These are phyloP conservation scores for Komagataella kurtzmanii DNA, from an alignment of 805 yeast species.

Conservation along the genomic window DNA sequence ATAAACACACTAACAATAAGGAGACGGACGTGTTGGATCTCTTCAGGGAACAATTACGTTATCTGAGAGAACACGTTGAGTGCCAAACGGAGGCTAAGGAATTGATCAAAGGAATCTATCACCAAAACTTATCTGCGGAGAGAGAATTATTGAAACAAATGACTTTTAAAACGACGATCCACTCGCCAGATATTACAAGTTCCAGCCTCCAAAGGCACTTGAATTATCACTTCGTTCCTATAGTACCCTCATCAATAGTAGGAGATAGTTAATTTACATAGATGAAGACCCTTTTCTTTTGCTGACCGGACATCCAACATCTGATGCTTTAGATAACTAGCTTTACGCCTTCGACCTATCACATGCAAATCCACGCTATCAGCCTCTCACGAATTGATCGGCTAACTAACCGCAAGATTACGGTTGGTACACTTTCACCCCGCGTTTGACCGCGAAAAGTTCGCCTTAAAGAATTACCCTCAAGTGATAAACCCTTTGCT, in stretches of 20 bases:
- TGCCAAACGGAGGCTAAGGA: conserved; percentile 9
- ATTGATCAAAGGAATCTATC: conserved; percentile 10
- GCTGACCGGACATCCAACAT: not conserved
- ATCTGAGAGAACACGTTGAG: conserved; percentile 9
- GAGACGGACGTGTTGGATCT: conserved; percentile 3
- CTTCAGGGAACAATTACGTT: conserved; percentile 15
- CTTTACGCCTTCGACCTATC: not conserved
- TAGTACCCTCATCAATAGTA: conserved; percentile 21
- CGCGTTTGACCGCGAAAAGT: not conserved
- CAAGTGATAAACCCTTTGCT: not conserved
- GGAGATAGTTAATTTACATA: not conserved
- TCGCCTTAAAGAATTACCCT: not conserved
- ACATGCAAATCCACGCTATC: not conserved
- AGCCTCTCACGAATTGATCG: not conserved
- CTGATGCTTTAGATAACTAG: not conserved
- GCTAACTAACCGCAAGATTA: not conserved
- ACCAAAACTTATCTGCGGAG: conserved; percentile 11
- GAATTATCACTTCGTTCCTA: conserved; percentile 34
- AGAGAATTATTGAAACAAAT: conserved; percentile 11
- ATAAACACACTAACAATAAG: not conserved
- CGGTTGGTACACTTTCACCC: not conserved
- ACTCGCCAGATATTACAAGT: conserved; percentile 8
- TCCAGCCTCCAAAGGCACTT: conserved; percentile 20
- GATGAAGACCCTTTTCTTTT: not conserved
- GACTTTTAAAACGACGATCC: conserved; percentile 7